Base-by-base conservation (phyloP, 2,329 filamentous ascomycete genomes). In the Talaromyces sp. region DNA sequence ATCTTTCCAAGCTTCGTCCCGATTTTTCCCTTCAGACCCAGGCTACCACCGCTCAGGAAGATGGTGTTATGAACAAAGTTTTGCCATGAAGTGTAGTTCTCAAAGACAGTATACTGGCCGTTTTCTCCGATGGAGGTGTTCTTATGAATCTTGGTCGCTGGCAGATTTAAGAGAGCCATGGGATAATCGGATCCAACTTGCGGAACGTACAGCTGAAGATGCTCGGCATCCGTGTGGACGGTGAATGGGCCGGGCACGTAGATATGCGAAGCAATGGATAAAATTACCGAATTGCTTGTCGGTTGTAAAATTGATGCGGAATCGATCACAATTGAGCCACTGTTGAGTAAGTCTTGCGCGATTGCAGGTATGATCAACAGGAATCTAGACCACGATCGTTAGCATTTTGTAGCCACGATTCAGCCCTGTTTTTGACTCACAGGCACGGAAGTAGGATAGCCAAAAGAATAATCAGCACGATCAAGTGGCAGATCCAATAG, bases 401-500 rank as follows among this genome's bases (percentile, higher is more conserved):
- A 54, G 31, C 6, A 14, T 16, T 11, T 21, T 11, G 28, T 50
- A 18, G 21, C 8, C 31, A 5, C n/a, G 8, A 54, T 54, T 28
- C 1, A 7, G 9, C 16, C 21, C 28, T 28, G 18, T 14, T 28
- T 28, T 28, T 6, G 2, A 68, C 75, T 69, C 68, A 79, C 76
- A 78, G 71, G 42, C 78, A 67, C 5, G 76, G 77, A 3, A 79
- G 66, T 61, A 77, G 70, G 40, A 78, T 76, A 6, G 74, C 74
- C n/a, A 75, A 64, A 40, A 77, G 73, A 33, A 78, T 72, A 14
- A 78, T 64, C 39, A 66, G 67, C 9, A 66, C 70, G 23, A 79
- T 67, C 3, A 71, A 39, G 65, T 78, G 76, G 60, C 71, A 75
- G 54, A 70, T 73, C 75, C 76, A 77, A 67, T 74, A 77, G 16